Conservation (phyloP, 177 flowering plant genomes). For the Vitis hybrid region DNA sequence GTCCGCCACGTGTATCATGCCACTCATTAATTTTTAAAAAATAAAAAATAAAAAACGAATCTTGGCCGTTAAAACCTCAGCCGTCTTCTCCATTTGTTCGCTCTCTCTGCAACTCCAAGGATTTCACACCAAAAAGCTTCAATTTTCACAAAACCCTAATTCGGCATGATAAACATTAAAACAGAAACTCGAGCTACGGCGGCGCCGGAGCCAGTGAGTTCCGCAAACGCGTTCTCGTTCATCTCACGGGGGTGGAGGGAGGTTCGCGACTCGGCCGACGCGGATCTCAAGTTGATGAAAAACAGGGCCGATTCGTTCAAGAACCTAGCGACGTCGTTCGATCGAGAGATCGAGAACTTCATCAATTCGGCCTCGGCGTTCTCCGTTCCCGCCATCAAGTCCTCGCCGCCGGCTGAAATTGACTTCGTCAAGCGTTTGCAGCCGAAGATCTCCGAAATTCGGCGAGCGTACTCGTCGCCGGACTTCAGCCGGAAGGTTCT, state of each 20-base stretch:
- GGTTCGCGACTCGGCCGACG: conserved; percentile 61
- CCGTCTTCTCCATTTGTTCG: neutral
- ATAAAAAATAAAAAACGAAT: neutral
- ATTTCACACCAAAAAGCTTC: neutral
- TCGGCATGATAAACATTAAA: conserved; percentile 20
- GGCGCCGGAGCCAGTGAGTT: conserved; percentile 14
- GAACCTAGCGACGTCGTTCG: conserved; percentile 49
- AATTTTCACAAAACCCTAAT: conserved; percentile 6
- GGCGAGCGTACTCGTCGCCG: conserved; percentile 66
- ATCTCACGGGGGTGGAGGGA: conserved; percentile 57
- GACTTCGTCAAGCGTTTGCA: conserved; percentile 75
- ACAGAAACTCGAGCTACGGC: conserved; percentile 19
- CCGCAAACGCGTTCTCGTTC: conserved; percentile 52
- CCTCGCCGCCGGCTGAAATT: conserved; percentile 51
- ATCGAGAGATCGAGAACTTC: conserved; percentile 64
- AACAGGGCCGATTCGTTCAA: conserved; percentile 56
- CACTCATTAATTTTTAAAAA: conserved; percentile 11
- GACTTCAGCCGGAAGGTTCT: conserved; percentile 70
- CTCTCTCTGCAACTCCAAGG: neutral
- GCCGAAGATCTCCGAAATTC: conserved; percentile 79
- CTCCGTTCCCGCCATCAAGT: conserved; percentile 33
- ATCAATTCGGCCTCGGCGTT: conserved; percentile 57
- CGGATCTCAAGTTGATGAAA: conserved; percentile 53
- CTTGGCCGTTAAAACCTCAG: conserved; percentile 11
- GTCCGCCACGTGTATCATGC: conserved; percentile 8